Conservation (phyloP, 805 yeast genomes). For the Saturnispora sekii region DNA sequence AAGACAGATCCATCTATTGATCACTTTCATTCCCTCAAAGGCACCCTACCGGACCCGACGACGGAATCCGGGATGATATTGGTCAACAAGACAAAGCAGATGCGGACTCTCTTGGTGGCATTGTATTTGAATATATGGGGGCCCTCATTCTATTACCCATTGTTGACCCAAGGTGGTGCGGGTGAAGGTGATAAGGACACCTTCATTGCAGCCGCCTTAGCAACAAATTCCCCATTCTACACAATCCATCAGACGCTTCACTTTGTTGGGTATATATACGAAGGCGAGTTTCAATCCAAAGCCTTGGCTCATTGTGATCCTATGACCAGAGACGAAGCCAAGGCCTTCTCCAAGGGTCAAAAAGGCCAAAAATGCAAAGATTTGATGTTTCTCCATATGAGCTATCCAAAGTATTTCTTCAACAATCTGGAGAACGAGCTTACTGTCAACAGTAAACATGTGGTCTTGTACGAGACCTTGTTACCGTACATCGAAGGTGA, state of each 20-base stretch:
- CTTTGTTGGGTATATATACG: conserved; percentile 41
- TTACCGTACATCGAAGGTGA: conserved; percentile 25
- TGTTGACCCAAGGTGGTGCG: conserved; percentile 38
- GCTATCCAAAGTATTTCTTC: conserved; percentile 45
- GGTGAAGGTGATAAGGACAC: conserved; percentile 56
- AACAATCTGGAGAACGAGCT: conserved; percentile 9
- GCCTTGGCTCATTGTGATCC: conserved; percentile 36
- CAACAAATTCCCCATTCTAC: conserved; percentile 48
- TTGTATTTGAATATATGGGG: conserved; percentile 55
- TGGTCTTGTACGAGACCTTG: conserved; percentile 25
- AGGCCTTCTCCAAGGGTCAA: conserved; percentile 10
- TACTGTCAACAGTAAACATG: conserved; percentile 17
- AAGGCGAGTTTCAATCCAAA: conserved; percentile 29
- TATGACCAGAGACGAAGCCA: conserved; percentile 28
- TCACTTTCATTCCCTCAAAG: conserved; percentile 50
- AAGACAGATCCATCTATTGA: conserved; percentile 21
- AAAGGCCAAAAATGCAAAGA: conserved; percentile 12
- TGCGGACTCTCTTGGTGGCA: conserved; percentile 42
- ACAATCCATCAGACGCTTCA: conserved; percentile 42
- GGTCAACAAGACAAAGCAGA: conserved; percentile 46
- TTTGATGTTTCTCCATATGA: conserved; percentile 45
- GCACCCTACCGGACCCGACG: conserved; percentile 54
- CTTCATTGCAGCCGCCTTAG: conserved; percentile 47
- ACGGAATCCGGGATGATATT: conserved; percentile 59
- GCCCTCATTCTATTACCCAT: conserved; percentile 45